Conservation (phyloP, 2,329 filamentous ascomycete species). For the Claviceps sp. region DNA sequence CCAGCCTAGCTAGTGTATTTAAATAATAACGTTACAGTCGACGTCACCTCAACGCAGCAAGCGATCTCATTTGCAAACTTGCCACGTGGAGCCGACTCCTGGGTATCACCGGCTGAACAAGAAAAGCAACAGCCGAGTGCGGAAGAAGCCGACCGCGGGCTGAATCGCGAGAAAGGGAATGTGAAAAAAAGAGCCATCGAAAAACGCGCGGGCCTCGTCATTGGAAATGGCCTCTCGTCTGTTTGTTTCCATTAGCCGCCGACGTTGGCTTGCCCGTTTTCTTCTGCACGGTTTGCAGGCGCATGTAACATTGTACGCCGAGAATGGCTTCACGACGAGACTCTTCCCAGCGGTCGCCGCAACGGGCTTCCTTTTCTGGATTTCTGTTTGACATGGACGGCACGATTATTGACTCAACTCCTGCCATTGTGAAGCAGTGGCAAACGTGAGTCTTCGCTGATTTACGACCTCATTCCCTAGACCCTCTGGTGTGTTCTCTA, state of each 20-base stretch:
- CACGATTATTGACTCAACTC: constrained; percentile 71
- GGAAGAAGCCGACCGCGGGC: background rate
- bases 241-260: no score
- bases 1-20: no score
- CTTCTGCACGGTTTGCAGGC: no score
- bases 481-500: background rate
- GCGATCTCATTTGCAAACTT: constrained; percentile 13
- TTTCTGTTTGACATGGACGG: constrained; percentile 68
- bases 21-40: no score
- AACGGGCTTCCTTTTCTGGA: constrained; percentile 36
- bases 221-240: no score
- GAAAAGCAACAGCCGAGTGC: background rate
- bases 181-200: background rate
- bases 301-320: no score
- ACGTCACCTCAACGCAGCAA: background rate
- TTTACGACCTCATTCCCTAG: background rate
- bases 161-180: no score
- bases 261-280: no score
- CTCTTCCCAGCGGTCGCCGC: constrained; percentile 28
- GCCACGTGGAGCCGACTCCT: constrained; percentile 10
- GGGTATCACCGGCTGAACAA: no score
- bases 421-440: constrained; percentile 69
- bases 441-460: constrained; percentile 34
- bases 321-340: constrained; percentile 21
- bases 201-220: no score